Conservation (phyloP, 2,329 filamentous ascomycete genomes). For the Epichloe gansuensis region DNA sequence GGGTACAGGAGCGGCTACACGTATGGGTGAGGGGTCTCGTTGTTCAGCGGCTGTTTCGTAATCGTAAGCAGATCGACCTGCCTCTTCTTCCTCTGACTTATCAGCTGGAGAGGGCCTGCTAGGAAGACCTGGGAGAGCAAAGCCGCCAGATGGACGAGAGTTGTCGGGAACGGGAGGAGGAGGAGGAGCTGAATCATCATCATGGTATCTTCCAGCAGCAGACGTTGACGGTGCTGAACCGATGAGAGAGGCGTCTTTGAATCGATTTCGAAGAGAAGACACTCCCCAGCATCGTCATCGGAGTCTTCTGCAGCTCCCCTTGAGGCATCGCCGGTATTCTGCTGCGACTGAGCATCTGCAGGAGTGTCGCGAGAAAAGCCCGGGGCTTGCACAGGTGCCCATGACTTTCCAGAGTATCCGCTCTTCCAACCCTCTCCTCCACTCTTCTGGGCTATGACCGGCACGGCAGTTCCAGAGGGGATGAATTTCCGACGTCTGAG, state of each 20-base stretch:
- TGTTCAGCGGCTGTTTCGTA: conserved; percentile 24
- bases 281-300: conserved; percentile 52
- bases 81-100: conserved; percentile 37
- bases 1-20: conserved; percentile 73
- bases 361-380: conserved; percentile 50
- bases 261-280: conserved; percentile 66
- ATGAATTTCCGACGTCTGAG: conserved; percentile 27
- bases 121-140: conserved; percentile 69
- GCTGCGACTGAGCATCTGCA: conserved; percentile 41
- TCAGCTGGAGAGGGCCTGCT: conserved; percentile 43
- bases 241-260: conserved; percentile 66
- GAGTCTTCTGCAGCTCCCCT: conserved; percentile 37
- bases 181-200: conserved; percentile 32
- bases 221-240: conserved; percentile 32
- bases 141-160: conserved; percentile 61
- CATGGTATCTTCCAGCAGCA: conserved; percentile 19
- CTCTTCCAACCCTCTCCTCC: conserved; percentile 76
- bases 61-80: conserved; percentile 32
- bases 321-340: conserved; percentile 41
- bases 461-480: conserved; percentile 34
- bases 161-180: conserved; percentile 38
- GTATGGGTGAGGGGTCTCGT: conserved; percentile 62
- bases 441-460: conserved; percentile 56
- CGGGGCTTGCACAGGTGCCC: conserved; percentile 67
- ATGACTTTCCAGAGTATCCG: conserved; percentile 79